Percentiles rank a stretch among this genome's conserved stretches.
These are phyloP conservation scores for Setaria viridis DNA, from an alignment of 202 grass and related monocot genomes.

Conservation along the genomic window DNA sequence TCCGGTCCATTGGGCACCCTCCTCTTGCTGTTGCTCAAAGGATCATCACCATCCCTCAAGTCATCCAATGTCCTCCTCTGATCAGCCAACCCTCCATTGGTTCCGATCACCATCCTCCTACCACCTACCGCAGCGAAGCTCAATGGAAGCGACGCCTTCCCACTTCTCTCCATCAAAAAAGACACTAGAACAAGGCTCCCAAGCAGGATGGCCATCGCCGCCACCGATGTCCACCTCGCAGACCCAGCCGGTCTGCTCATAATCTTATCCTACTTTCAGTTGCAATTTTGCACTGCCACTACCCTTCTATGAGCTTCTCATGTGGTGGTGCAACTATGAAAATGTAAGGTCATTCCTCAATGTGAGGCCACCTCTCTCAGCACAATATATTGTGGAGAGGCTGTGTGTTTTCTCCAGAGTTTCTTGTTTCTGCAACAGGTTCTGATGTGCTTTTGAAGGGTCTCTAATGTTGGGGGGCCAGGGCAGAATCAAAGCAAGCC, in stretches of 20 bases:
- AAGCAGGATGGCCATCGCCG: constrained; percentile 47
- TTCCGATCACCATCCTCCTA: constrained; percentile 26
- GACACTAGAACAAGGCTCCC: constrained; percentile 54
- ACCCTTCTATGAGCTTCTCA: constrained; percentile 41
- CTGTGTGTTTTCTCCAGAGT: constrained; percentile 35
- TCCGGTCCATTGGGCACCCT: constrained; percentile 79
- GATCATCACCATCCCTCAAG: constrained; percentile 24
- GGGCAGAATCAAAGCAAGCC: constrained; percentile 41
- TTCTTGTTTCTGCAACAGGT: constrained; percentile 36
- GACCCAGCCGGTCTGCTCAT: constrained; percentile 36
- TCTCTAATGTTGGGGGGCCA: constrained; percentile 23
- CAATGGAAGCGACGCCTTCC: not conserved
- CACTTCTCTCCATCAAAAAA: constrained; percentile 22
- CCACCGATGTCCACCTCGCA: constrained; percentile 18
- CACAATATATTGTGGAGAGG: constrained; percentile 41
- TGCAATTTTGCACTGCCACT: not conserved
- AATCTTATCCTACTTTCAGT: constrained; percentile 1
- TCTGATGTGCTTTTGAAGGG: constrained; percentile 48
- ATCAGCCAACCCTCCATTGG: constrained; percentile 25
- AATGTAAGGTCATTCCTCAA: constrained; percentile 4
- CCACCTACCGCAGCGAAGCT: constrained; percentile 14
- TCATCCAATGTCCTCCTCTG: constrained; percentile 16
- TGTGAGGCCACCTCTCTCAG: constrained; percentile 10
- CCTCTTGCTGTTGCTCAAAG: constrained; percentile 60
- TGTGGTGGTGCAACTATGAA: constrained; percentile 13